phyloP scores from a whole-genome alignment of 2,329 filamentous ascomycete genomes.

The Diaporthe citrichinensis region DNA sequence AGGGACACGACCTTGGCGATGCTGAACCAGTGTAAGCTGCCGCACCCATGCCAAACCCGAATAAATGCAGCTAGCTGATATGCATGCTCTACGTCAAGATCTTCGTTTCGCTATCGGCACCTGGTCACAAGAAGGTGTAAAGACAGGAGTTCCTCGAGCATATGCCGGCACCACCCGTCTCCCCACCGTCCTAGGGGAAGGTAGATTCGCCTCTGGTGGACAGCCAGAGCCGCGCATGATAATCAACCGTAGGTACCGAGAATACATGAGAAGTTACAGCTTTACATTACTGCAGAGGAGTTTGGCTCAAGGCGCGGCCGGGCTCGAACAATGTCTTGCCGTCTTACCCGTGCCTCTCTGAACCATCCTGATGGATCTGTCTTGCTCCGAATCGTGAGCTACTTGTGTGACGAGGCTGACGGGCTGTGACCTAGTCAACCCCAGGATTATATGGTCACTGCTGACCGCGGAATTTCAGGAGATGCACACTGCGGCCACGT shows the following conservation, averaged over 20 bases:
- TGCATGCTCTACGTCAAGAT: neutral
- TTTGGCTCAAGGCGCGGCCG: too few species aligned
- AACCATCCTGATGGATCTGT: too few species aligned
- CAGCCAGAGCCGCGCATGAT: neutral
- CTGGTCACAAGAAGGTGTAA: too few species aligned
- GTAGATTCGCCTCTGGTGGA: too few species aligned
- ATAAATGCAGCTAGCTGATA: neutral
- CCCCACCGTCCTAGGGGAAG: too few species aligned
- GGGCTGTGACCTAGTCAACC: neutral
- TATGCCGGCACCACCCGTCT: neutral
- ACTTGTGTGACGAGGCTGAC: neutral
- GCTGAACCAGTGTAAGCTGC: neutral
- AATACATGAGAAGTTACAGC: neutral
- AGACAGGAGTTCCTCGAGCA: too few species aligned
- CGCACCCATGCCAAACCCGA: neutral
- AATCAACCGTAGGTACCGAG: neutral
- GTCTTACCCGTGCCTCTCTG: too few species aligned
- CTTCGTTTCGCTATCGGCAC: neutral
- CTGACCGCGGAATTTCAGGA: neutral
- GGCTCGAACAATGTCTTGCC: too few species aligned
- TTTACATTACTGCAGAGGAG: neutral
- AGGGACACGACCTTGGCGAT: neutral
- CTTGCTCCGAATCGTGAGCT: neutral
- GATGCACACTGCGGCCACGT: neutral
- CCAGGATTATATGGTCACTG: neutral